Evolutionary conservation across 148 eudicot genomes (phyloP), one percentile per base, ranked within the genome.

Genomic region (Camellia sinensis): DNA sequence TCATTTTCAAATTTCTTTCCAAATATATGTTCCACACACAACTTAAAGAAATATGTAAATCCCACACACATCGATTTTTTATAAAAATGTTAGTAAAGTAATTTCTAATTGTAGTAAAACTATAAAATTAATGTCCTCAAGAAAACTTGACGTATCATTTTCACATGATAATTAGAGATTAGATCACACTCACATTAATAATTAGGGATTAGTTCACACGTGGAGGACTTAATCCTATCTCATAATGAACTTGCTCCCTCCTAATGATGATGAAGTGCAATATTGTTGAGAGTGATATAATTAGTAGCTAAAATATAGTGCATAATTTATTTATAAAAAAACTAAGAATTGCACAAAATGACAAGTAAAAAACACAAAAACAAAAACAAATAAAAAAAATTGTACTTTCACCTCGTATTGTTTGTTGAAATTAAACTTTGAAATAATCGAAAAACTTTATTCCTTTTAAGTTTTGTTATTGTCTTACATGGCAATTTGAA

Each of bases 81-180:
- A 1, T 29, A 29, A 29, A 29, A 29, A 29, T 29, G 37, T 29
- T 29, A 29, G 37, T 1, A 29, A 29, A 29, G 37, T 29, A 29
- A 29, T 29, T 29, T 29, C 37, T 29, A 29, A 29, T 29, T 29
- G 37, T 29, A 17, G 43, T 6, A 45, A 7, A 59, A 45, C 0
- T 37, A 37, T 71, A 61, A 64, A 46, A 57, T 61, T 63, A 46
- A 41, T 80, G 78, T 54, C 59, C 14, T 13, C 66, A 74, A 53
- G 48, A 65, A 64, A 41, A 43, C 52, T 80, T 80, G 53, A 21
- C 44, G 78, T 65, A 67, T 21, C 72, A 57, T 80, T 80, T 62
- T 64, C 43, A 8, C 21, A 7, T 40, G 67, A 59, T 9, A 80
- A 17, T 29, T 18, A 40, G 46, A 64, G 79, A 80, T 74, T 50